Evolutionary conservation across 2,329 filamentous ascomycete species (phyloP).

Genomic region (Claviceps sp.): DNA sequence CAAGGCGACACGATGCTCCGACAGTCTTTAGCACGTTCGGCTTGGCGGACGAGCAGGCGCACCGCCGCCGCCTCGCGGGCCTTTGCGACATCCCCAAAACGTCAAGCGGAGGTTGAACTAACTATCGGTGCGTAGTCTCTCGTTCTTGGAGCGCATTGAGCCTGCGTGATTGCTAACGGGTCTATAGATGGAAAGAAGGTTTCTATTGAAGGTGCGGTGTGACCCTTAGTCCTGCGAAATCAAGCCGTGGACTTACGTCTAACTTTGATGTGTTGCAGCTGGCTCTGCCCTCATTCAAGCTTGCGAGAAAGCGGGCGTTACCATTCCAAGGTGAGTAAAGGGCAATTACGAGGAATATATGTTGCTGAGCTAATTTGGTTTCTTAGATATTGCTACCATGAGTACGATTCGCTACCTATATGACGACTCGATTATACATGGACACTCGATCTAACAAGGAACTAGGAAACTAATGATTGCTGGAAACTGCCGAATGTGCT

Average conservation of each 20-base stretch:
- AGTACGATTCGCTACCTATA: slow-evolving; percentile 43
- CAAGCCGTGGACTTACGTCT: slow-evolving; percentile 14
- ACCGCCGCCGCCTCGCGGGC: slow-evolving; percentile 52
- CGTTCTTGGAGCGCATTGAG: slow-evolving; percentile 18
- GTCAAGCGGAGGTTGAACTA: slow-evolving; percentile 87
- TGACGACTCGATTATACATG: slow-evolving; percentile 15
- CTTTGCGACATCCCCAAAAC: slow-evolving; percentile 68
- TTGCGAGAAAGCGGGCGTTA: slow-evolving; percentile 92
- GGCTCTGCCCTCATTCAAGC: slow-evolving; percentile 96
- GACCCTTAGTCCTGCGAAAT: slow-evolving; percentile 5
- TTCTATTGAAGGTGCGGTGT: slow-evolving; percentile 76
- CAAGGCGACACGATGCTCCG: slow-evolving; percentile 55
- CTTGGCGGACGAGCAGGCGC: slow-evolving; percentile 50
- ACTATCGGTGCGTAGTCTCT: slow-evolving; percentile 57
- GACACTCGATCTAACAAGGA: slow-evolving; percentile 25
- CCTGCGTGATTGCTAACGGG: slow-evolving; percentile 17
- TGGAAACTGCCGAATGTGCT: slow-evolving; percentile 98
- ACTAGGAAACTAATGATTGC: slow-evolving; percentile 92
- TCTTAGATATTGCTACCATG: slow-evolving; percentile 92
- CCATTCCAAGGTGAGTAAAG: slow-evolving; percentile 58
- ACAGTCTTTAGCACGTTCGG: slow-evolving; percentile 54
- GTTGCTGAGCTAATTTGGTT: slow-evolving; percentile 1
- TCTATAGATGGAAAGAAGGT: slow-evolving; percentile 87
- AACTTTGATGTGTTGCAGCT: slow-evolving; percentile 42
- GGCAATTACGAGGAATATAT: not conserved